Evolutionary conservation across 352 stramenopile species (phyloP).

Genomic region (Pythium inflatum): DNA sequence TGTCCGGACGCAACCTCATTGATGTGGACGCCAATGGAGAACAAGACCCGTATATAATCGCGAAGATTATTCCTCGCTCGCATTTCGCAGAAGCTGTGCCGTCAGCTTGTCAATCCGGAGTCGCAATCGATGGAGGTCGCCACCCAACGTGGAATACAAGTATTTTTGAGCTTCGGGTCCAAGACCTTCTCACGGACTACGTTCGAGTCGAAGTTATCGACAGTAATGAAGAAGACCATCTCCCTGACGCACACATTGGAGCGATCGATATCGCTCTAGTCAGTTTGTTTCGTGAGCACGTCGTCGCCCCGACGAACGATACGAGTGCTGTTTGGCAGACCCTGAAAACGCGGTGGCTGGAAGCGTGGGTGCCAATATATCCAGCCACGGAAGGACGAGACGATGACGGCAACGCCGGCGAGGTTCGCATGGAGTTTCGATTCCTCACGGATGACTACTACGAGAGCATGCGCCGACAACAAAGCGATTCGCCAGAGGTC

Average conservation of each 20-base stretch:
- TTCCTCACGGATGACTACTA: constrained; percentile 48
- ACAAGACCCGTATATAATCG: constrained; percentile 55
- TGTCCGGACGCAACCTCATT: constrained; percentile 48
- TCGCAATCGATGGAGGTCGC: constrained; percentile 53
- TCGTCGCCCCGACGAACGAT: not conserved
- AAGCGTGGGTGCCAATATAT: constrained; percentile 55
- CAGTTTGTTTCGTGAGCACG: constrained; percentile 37
- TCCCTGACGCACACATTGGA: constrained; percentile 52
- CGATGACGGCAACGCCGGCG: constrained; percentile 31
- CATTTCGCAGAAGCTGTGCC: constrained; percentile 11
- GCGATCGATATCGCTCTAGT: constrained; percentile 34
- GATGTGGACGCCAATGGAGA: constrained; percentile 55
- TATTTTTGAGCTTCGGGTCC: constrained; percentile 36
- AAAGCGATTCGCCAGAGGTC: not conserved
- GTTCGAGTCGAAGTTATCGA: constrained; percentile 55
- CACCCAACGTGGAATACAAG: constrained; percentile 59
- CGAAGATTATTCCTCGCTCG: constrained; percentile 28
- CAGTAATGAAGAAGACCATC: constrained; percentile 61
- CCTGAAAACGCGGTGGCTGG: constrained; percentile 43
- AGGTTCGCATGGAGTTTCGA: constrained; percentile 56
- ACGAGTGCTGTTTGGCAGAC: not conserved
- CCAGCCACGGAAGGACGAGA: constrained; percentile 1
- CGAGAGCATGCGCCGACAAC: constrained; percentile 9
- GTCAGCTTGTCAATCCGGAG: constrained; percentile 40
- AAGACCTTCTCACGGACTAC: constrained; percentile 42